Evolutionary conservation across 202 grass and related monocot genomes (phyloP), one percentile per base, ranked within the genome.

Genomic region (Thinopyrum obtusiflorum): DNA sequence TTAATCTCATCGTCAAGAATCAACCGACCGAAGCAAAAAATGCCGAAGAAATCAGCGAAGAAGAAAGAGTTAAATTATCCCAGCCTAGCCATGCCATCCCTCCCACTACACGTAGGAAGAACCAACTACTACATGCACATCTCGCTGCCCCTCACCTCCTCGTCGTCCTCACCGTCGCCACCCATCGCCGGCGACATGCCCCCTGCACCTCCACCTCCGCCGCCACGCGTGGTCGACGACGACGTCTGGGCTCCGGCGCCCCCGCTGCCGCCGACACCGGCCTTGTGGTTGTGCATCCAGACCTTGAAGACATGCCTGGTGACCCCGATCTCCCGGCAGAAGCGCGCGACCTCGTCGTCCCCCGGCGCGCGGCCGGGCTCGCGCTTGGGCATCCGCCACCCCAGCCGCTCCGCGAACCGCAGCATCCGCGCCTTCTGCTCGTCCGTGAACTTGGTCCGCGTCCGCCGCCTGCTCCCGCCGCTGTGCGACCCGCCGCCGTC

Each of bases 251-350:
- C 86, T 7, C 55, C 53, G 20, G n/a, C 65, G 36, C 80, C 86
- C 0, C 31, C 82, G 61, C 80, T 69, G 53, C 60, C 85, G 49
- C 85, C 85, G 65, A 83, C 84, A 0, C 83, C 85, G 10, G 46
- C 78, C 89, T 98, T 98, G 86, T 98, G 95, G 81, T 98, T 98
- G 88, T 98, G 95, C 93, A 98, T 93, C 95, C 95, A 98, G 15
- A 98, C 91, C 93, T 98, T 98, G 88, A 98, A 98, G 2, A 93
- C 92, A 82, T 95, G 91, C 76, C 95, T 86, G 20, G 65, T 77
- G 24, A 98, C 93, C 35, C 91, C 95, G 86, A 98, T 90, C 79
- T 98, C 93, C 40, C 88, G 79, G 80, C 95, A 98, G 86, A 98
- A 98, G 63, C 84, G 83, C 15, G 86, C 83, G 57, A 98, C 95